phyloP scores from a whole-genome alignment of 495 filamentous ascomycete species.

The Lepidopterella palustris region DNA sequence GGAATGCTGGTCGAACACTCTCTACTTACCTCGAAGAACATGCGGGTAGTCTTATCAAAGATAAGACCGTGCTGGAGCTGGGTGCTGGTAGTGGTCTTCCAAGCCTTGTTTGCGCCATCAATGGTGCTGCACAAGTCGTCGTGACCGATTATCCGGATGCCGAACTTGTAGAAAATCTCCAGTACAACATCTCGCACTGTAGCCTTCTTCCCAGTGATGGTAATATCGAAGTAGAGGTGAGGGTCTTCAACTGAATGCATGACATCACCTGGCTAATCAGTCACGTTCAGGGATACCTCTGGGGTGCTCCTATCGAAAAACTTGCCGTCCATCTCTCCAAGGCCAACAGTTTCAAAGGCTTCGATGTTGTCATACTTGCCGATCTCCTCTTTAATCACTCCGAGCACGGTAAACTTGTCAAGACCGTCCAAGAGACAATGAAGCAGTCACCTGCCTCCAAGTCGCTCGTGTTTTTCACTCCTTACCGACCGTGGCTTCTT shows the following conservation, averaged over 20 bases:
- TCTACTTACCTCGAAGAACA: slow-evolving; percentile 68
- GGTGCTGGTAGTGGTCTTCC: slow-evolving; percentile 86
- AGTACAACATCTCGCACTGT: slow-evolving; percentile 57
- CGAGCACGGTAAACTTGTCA: slow-evolving; percentile 70
- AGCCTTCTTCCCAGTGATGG: slow-evolving; percentile 21
- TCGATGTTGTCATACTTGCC: slow-evolving; percentile 77
- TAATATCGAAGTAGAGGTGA: slow-evolving; percentile 26
- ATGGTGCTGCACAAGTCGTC: slow-evolving; percentile 61
- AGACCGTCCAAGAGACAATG: slow-evolving; percentile 59
- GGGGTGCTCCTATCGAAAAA: slow-evolving; percentile 49
- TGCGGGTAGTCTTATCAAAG: slow-evolving; percentile 47
- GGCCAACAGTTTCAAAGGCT: slow-evolving; percentile 39
- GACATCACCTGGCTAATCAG: too few species aligned
- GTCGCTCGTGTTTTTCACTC: slow-evolving; percentile 87
- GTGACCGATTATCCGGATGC: slow-evolving; percentile 85
- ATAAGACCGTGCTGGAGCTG: slow-evolving; percentile 72
- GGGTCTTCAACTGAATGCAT: not conserved
- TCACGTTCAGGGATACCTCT: slow-evolving; percentile 79
- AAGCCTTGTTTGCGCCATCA: slow-evolving; percentile 64
- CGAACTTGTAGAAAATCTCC: slow-evolving; percentile 70
- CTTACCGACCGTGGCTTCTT: slow-evolving; percentile 83
- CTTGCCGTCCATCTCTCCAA: slow-evolving; percentile 38
- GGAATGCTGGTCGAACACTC: slow-evolving; percentile 76
- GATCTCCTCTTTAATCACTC: slow-evolving; percentile 86
- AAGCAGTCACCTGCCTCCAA: slow-evolving; percentile 47